phyloP scores from a whole-genome alignment of 2,329 filamentous ascomycete species.

The Aulographum hederae region DNA sequence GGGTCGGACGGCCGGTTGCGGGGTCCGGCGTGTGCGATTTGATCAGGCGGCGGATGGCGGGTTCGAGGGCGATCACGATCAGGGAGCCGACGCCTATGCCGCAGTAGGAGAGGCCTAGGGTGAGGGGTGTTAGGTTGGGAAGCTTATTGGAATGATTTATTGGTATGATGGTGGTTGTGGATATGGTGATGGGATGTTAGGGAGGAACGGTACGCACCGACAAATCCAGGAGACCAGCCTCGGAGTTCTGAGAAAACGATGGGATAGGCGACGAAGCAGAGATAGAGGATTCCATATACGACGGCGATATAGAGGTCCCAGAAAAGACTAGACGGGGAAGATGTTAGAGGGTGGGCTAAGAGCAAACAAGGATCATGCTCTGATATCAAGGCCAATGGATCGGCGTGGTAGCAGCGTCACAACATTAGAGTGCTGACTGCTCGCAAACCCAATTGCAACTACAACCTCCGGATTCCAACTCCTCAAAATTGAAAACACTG shows the following conservation, averaged over 20 bases:
- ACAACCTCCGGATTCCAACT: no score
- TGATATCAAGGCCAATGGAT: no score
- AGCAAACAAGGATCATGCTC: conserved; percentile 3
- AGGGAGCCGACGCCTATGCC: conserved; percentile 46
- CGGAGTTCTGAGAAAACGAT: conserved; percentile 61
- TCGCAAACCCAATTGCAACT: no score
- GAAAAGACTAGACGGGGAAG: conserved; percentile 44
- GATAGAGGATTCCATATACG: conserved; percentile 72
- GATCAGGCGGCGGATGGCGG: conserved; percentile 59
- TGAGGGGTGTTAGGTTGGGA: no score
- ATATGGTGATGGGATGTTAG: no score
- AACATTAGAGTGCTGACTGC: no score
- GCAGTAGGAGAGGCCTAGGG: conserved; percentile 60
- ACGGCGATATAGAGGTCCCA: conserved; percentile 57
- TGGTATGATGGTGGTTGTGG: no score
- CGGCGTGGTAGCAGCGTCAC: no score
- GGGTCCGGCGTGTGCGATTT: conserved; percentile 59
- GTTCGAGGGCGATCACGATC: conserved; percentile 36
- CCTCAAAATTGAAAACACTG: no score
- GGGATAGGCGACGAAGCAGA: conserved; percentile 82
- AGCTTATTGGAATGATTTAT: background rate
- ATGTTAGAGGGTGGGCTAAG: no score
- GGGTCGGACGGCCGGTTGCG: conserved; percentile 50
- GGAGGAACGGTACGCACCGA: no score
- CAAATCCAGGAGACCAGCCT: conserved; percentile 52